Conservation (phyloP, 495 filamentous ascomycete genomes). For the Trichoderma asperelloides region DNA sequence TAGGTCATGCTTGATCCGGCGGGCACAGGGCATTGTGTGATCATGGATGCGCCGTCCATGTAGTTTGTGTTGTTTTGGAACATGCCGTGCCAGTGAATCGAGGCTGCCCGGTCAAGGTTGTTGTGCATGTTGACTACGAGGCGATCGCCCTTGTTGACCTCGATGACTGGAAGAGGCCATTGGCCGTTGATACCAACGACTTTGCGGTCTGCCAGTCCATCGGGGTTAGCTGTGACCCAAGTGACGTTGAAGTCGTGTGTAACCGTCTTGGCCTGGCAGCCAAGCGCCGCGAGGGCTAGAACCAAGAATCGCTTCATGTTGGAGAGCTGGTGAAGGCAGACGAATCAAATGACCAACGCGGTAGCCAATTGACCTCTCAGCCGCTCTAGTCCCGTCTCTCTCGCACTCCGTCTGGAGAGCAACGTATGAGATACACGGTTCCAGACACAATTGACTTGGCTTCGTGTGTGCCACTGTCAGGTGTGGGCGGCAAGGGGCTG, state of each 20-base stretch:
- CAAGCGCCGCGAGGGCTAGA: neutral
- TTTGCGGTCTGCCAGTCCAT: slow-evolving; percentile 36
- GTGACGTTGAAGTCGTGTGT: slow-evolving; percentile 15
- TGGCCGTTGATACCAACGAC: slow-evolving; percentile 37
- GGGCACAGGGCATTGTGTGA: slow-evolving; percentile 51
- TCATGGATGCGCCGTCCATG: slow-evolving; percentile 54
- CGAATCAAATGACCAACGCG: neutral
- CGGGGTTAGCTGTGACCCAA: slow-evolving; percentile 36
- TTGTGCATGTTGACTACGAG: slow-evolving; percentile 52
- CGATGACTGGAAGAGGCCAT: slow-evolving; percentile 38
- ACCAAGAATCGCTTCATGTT: neutral
- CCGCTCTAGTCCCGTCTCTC: neutral
- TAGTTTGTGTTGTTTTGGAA: slow-evolving; percentile 52
- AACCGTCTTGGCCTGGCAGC: slow-evolving; percentile 12
- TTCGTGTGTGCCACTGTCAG: neutral
- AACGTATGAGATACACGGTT: neutral
- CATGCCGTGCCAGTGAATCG: slow-evolving; percentile 60
- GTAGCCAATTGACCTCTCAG: neutral
- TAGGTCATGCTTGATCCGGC: slow-evolving; percentile 43
- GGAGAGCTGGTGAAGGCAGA: neutral
- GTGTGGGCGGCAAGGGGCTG: neutral
- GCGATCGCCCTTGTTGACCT: slow-evolving; percentile 31
- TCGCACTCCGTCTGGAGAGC: neutral
- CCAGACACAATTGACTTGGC: neutral
- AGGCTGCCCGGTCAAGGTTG: slow-evolving; percentile 47